Evolutionary conservation across 192 early-diverging fungal genomes (phyloP).

Genomic region (Coemansia asiatica): DNA sequence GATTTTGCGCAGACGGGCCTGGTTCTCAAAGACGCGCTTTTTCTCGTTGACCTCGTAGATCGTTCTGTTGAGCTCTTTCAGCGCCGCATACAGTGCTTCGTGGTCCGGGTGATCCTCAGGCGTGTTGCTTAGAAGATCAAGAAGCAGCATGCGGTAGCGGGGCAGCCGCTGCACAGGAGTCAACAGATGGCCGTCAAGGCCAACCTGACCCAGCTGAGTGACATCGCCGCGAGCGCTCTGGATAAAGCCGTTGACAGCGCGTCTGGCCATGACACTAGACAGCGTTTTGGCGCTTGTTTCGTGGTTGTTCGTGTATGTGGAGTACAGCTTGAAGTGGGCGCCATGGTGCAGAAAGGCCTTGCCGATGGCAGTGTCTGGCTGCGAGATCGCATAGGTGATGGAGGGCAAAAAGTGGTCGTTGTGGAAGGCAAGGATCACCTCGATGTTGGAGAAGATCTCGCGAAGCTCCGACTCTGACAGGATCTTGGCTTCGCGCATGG

Average conservation of each 20-base stretch:
- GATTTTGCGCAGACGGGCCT: slow-evolving; percentile 58
- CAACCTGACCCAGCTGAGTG: slow-evolving; percentile 73
- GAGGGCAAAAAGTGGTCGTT: slow-evolving; percentile 67
- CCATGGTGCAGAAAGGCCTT: slow-evolving; percentile 73
- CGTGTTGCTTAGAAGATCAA: slow-evolving; percentile 80
- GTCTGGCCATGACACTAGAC: slow-evolving; percentile 48
- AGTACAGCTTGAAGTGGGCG: slow-evolving; percentile 83
- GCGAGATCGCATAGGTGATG: slow-evolving; percentile 37
- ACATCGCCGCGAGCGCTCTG: slow-evolving; percentile 51
- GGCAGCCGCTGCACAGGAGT: slow-evolving; percentile 94
- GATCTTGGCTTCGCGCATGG: slow-evolving; percentile 53
- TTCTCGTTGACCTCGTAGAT: slow-evolving; percentile 85
- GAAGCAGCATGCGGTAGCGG: slow-evolving; percentile 85
- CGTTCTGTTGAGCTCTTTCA: slow-evolving; percentile 65
- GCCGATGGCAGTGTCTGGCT: slow-evolving; percentile 60
- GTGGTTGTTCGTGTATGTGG: slow-evolving; percentile 81
- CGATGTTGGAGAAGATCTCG: slow-evolving; percentile 82
- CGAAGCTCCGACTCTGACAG: slow-evolving; percentile 62
- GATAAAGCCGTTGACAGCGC: slow-evolving; percentile 36
- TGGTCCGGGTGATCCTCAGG: slow-evolving; percentile 78
- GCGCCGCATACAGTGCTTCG: slow-evolving; percentile 61
- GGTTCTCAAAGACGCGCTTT: slow-evolving; percentile 63
- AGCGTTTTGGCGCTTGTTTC: slow-evolving; percentile 69
- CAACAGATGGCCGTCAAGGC: slow-evolving; percentile 80
- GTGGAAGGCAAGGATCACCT: slow-evolving; percentile 71